Evolutionary conservation across 228 moss, liverwort and hornwort genomes (phyloP).

Genomic region (Sphagnum magellanicum): DNA sequence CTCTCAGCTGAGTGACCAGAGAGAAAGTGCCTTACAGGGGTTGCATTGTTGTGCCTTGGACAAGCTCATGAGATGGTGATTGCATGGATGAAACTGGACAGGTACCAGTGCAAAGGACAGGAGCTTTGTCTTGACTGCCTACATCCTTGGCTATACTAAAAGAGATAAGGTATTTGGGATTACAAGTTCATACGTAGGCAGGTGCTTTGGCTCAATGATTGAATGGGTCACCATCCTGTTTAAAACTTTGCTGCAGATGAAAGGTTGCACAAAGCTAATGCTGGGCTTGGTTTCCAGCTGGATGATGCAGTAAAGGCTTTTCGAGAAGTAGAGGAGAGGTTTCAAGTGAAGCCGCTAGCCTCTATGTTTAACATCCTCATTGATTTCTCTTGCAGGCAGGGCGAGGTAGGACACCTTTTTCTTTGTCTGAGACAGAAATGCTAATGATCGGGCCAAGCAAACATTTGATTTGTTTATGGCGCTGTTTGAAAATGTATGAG

Average conservation of each 20-base stretch:
- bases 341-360: constrained; percentile 29
- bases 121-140: constrained; percentile 33
- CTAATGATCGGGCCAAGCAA: background rate
- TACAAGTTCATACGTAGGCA: background rate
- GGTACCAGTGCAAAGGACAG: constrained; percentile 32
- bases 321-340: constrained; percentile 36
- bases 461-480: no score
- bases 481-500: no score
- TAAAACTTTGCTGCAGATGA: no score
- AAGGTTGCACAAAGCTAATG: background rate
- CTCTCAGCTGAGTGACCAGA: no score
- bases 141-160: constrained; percentile 35
- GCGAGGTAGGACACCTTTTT: constrained; percentile 24
- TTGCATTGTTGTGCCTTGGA: no score
- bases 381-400: constrained; percentile 47
- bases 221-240: no score
- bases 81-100: constrained; percentile 3
- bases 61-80: background rate
- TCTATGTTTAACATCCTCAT: constrained; percentile 41
- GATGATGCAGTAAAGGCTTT: constrained; percentile 40
- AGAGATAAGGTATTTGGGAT: constrained; percentile 25
- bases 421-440: background rate
- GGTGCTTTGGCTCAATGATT: background rate
- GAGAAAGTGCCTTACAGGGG: no score
- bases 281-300: constrained; percentile 20